Conservation (phyloP, 1,284 basidiomycete genomes). For the Mycena citricolor region DNA sequence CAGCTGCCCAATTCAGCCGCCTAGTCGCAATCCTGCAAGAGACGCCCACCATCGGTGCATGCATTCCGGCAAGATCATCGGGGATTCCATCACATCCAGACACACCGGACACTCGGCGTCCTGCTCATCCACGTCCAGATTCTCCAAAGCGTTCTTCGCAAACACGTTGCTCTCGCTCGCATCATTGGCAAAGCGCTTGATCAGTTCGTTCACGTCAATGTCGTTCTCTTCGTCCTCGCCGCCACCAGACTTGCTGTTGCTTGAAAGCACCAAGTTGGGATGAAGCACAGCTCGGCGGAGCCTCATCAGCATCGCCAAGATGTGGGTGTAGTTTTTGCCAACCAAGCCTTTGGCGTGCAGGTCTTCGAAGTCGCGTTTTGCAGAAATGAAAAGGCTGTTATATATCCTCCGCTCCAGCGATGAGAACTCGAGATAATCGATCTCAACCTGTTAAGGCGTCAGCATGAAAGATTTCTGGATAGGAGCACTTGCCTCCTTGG, state of each 20-base stretch:
- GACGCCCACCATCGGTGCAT: constrained; percentile 70
- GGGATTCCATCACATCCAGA: constrained; percentile 69
- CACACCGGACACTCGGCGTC: constrained; percentile 80
- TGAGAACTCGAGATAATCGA: constrained; percentile 78
- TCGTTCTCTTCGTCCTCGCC: constrained; percentile 43
- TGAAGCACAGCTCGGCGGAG: constrained; percentile 86
- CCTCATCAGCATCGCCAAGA: constrained; percentile 90
- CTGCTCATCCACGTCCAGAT: constrained; percentile 47
- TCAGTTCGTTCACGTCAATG: constrained; percentile 63
- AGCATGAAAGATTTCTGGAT: not conserved
- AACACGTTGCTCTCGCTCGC: constrained; percentile 46
- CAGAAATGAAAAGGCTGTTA: constrained; percentile 69
- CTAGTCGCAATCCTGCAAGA: constrained; percentile 1
- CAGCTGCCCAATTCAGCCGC: constrained; percentile 58
- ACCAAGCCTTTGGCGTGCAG: constrained; percentile 76
- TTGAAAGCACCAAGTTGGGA: constrained; percentile 70
- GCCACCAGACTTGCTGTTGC: constrained; percentile 44
- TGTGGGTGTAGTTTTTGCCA: constrained; percentile 85
- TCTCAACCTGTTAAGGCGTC: constrained; percentile 42
- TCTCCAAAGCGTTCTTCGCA: constrained; percentile 65
- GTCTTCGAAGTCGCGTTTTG: constrained; percentile 72
- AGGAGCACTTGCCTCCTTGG: constrained; percentile 72
- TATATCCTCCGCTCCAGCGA: constrained; percentile 79
- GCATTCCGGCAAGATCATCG: constrained; percentile 74
- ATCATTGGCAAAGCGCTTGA: constrained; percentile 58